Evolutionary conservation across 2,329 filamentous ascomycete species (phyloP), one percentile per base, ranked within the genome.

Genomic region (Talaromyces sp.): DNA sequence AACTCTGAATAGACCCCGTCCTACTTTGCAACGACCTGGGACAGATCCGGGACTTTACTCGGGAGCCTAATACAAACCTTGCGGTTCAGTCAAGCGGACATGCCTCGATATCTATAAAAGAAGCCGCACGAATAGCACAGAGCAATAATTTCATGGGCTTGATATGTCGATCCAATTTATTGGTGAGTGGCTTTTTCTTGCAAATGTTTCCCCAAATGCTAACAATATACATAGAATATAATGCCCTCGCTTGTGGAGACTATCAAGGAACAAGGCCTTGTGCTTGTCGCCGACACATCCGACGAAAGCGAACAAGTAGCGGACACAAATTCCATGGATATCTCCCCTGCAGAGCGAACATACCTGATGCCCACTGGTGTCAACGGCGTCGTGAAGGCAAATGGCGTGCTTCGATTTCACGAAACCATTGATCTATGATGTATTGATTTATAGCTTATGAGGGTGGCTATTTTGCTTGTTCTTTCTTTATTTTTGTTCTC

Each of bases 111-210:
- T 96, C 92, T 5, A 91, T 98, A 67, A 99, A 98, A 78, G 94
- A 99, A 74, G 91, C 91, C 4, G 95, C 97, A 14, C 86, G 93
- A 65, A 92, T 96, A 71, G 93, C 94, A 27, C 90, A 96, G 76
- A 91, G 89, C 73, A 99, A 99, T 74, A 99, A 99, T 74, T 91
- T 99, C 67, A 99, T 99, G 95, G 95, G 95, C 3, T 75, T 99
- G 70, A 91, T 98, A 63, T 97, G 93, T 78, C 92, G 89, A 68
- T 94, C 91, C 34, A 86, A 89, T 67, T 82, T 99, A 65, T 77
- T 99, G 80, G 92, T 96, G 50, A 42, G 61, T 51, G 4, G 5
- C 18, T 57, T 57, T 30, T 16, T 28, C 23, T 30, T 51, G 14
- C 7, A 23, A 6, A 18, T 47, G 12, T n/a, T n/a, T 16, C 34